These are phyloP conservation scores for Suillus spraguei DNA, from an alignment of 768 basidiomycete species.

Conservation along the genomic window DNA sequence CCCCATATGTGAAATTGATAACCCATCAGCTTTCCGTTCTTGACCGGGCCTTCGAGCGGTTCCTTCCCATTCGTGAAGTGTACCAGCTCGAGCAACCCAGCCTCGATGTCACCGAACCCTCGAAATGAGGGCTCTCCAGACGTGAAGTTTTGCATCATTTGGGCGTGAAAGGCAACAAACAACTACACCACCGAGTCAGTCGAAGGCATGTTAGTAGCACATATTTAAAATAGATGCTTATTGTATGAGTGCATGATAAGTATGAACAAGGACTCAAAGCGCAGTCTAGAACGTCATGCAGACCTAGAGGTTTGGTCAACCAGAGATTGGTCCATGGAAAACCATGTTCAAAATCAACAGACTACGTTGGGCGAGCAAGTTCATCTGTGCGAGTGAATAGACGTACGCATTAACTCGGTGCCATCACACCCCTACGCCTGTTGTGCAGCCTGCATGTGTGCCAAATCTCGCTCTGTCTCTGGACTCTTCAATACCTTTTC, in stretches of 20 bases:
- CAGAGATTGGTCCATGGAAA: neutral
- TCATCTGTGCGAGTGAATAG: neutral
- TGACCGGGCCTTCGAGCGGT: slow-evolving; percentile 43
- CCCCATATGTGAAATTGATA: slow-evolving; percentile 1
- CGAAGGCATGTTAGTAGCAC: neutral
- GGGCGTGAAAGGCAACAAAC: slow-evolving; percentile 20
- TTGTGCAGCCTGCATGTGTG: slow-evolving; percentile 18
- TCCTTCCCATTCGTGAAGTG: slow-evolving; percentile 41
- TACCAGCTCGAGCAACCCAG: slow-evolving; percentile 43
- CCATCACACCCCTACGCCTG: neutral
- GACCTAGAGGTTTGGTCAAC: neutral
- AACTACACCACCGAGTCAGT: neutral
- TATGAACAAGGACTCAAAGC: neutral
- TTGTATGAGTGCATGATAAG: neutral
- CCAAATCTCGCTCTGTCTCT: slow-evolving; percentile 56
- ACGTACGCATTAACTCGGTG: neutral
- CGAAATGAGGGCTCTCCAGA: slow-evolving; percentile 33
- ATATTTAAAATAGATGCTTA: neutral
- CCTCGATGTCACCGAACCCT: slow-evolving; percentile 44
- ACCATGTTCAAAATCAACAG: neutral
- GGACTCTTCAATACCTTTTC: slow-evolving; percentile 71
- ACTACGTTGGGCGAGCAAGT: slow-evolving; percentile 3
- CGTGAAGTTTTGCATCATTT: slow-evolving; percentile 44
- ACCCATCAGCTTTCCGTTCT: slow-evolving; percentile 67
- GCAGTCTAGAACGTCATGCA: neutral